Conservation (phyloP, 1,284 basidiomycete genomes). For the Melampsora larici-populina region DNA sequence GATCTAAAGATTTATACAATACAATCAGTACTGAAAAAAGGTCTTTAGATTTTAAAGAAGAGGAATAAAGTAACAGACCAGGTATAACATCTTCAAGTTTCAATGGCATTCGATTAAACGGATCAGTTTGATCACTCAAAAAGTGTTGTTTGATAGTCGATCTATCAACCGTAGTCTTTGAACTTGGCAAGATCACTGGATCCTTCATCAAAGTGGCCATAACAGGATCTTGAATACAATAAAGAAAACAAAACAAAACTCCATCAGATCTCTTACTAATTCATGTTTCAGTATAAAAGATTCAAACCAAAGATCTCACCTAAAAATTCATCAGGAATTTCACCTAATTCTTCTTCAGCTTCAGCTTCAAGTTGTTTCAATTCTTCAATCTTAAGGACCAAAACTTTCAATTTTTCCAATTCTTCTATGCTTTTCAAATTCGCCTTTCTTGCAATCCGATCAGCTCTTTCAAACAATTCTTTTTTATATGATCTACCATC, state of each 20-base stretch:
- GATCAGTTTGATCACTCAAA: constrained; percentile 83
- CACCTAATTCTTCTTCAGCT: constrained; percentile 83
- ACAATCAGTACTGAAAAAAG: neutral
- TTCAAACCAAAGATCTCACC: constrained; percentile 59
- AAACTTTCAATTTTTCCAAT: constrained; percentile 67
- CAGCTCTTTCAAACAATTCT: constrained; percentile 77
- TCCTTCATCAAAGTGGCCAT: constrained; percentile 95
- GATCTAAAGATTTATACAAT: constrained; percentile 23
- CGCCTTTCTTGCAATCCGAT: constrained; percentile 65
- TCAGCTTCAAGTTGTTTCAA: constrained; percentile 71
- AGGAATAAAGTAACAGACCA: constrained; percentile 8
- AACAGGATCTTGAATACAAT: constrained; percentile 67
- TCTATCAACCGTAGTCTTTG: constrained; percentile 74
- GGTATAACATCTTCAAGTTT: constrained; percentile 54
- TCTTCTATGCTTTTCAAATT: constrained; percentile 76
- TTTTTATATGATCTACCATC: constrained; percentile 89
- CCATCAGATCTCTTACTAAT: constrained; percentile 49
- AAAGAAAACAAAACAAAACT: neutral
- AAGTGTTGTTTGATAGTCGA: constrained; percentile 94
- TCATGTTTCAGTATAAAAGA: constrained; percentile 46
- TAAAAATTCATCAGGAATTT: constrained; percentile 91
- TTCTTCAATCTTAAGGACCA: constrained; percentile 80
- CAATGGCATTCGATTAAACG: constrained; percentile 76
- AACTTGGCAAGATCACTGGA: constrained; percentile 85
- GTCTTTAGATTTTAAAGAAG: neutral